These are phyloP conservation scores for Pulveroboletus sp. DNA, from an alignment of 1,284 basidiomycete genomes.

Conservation along the genomic window DNA sequence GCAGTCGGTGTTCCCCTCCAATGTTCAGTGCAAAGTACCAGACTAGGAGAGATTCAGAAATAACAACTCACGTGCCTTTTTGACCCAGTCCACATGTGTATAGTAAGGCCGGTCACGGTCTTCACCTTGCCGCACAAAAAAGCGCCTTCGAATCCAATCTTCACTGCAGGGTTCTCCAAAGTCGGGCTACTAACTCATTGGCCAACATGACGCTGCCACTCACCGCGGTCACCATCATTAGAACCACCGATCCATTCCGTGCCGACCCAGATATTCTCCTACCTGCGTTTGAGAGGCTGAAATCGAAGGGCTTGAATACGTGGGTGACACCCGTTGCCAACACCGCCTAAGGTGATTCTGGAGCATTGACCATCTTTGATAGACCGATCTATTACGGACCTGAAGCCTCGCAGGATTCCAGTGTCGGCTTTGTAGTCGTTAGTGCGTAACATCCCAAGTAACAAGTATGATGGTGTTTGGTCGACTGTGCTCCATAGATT, in stretches of 20 bases:
- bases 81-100: too few species aligned
- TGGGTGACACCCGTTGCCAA: background rate
- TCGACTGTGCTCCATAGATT: conserved; percentile 9
- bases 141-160: too few species aligned
- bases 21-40: too few species aligned
- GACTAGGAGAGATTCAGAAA: too few species aligned
- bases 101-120: too few species aligned
- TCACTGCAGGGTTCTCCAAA: too few species aligned
- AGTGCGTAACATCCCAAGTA: too few species aligned
- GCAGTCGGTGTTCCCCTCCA: too few species aligned
- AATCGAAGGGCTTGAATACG: background rate
- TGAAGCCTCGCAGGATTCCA: conserved; percentile 6
- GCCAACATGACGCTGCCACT: background rate
- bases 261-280: background rate
- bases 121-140: too few species aligned
- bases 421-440: conserved; percentile 4
- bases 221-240: conserved; percentile 13
- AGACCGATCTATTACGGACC: conserved; percentile 1
- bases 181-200: background rate
- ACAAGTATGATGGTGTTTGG: too few species aligned
- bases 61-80: too few species aligned
- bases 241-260: background rate
- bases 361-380: too few species aligned
- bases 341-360: background rate
- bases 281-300: background rate